Percentiles rank a stretch among this genome's conserved stretches.
Evolutionary conservation across 179 eudicot species (phyloP).

Genomic region (Corrigiola litoralis): DNA sequence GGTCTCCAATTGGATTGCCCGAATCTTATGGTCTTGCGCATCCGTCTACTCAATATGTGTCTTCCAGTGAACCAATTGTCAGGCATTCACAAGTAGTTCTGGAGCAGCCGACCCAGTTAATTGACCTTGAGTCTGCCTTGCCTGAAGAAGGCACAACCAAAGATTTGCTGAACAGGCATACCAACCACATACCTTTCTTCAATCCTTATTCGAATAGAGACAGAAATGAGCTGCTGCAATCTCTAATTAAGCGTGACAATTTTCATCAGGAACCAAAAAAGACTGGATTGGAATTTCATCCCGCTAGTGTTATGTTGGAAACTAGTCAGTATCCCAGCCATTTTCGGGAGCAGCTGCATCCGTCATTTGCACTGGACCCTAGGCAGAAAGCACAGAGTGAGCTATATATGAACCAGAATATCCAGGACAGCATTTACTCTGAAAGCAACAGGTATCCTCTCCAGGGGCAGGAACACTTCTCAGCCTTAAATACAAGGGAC

Average conservation of each 20-base stretch:
- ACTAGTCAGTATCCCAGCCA: conserved; percentile 40
- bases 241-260: conserved; percentile 42
- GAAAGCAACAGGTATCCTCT: conserved; percentile 38
- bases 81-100: conserved; percentile 37
- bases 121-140: conserved; percentile 38
- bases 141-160: conserved; percentile 38
- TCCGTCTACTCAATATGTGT: conserved; percentile 30
- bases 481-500: conserved; percentile 42
- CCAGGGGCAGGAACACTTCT: conserved; percentile 49
- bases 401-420: conserved; percentile 42
- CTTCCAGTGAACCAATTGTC: conserved; percentile 36
- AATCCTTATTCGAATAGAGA: conserved; percentile 42
- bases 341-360: conserved; percentile 43
- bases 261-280: conserved; percentile 51
- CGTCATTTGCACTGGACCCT: conserved; percentile 42
- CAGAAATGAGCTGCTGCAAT: conserved; percentile 49
- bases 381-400: conserved; percentile 43
- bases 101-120: conserved; percentile 35
- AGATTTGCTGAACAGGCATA: conserved; percentile 41
- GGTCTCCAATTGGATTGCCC: conserved; percentile 48
- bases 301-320: conserved; percentile 39
- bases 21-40: conserved; percentile 41
- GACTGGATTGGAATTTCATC: conserved; percentile 37
- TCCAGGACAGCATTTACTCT: conserved; percentile 48
- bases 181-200: conserved; percentile 41